These are phyloP conservation scores for Colletotrichum trifolii DNA, from an alignment of 2,329 filamentous ascomycete species.

Conservation along the genomic window DNA sequence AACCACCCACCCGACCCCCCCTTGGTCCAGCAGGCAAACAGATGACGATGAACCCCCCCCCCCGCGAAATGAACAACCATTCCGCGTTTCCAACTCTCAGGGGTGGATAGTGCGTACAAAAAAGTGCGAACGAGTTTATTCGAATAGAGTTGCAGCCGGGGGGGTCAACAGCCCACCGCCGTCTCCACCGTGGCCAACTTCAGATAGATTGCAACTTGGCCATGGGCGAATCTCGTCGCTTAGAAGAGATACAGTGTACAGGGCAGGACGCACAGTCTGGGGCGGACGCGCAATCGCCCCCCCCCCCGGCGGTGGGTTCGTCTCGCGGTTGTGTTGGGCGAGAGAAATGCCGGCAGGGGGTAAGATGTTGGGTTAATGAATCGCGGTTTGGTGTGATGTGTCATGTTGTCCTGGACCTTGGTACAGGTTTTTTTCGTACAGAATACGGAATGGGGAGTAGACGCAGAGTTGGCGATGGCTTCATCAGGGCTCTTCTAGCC, in stretches of 20 bases:
- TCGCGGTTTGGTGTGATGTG: too few species aligned
- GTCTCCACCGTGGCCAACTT: background rate
- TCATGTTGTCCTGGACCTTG: too few species aligned
- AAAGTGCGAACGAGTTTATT: background rate
- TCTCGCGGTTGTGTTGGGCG: background rate
- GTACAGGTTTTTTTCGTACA: too few species aligned
- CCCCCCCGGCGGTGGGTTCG: background rate
- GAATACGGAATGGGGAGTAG: too few species aligned
- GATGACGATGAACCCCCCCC: too few species aligned
- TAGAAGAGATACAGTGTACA: background rate
- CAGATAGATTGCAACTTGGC: constrained; percentile 7
- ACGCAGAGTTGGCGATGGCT: background rate
- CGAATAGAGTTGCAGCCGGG: background rate
- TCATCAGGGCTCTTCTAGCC: background rate
- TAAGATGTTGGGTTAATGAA: too few species aligned
- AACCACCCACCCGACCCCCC: too few species aligned
- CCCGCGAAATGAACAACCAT: too few species aligned
- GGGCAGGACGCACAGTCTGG: background rate
- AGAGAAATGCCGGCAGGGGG: background rate
- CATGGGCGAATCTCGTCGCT: background rate
- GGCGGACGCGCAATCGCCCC: constrained; percentile 22
- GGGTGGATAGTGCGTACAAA: too few species aligned
- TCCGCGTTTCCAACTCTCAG: too few species aligned
- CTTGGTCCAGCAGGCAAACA: too few species aligned
- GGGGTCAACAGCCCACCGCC: background rate